A percentile compares a stretch with the other conserved stretches of the same genome.
Evolutionary conservation across 352 stramenopile genomes (phyloP).

Genomic region (Thalassiosira exigua): DNA sequence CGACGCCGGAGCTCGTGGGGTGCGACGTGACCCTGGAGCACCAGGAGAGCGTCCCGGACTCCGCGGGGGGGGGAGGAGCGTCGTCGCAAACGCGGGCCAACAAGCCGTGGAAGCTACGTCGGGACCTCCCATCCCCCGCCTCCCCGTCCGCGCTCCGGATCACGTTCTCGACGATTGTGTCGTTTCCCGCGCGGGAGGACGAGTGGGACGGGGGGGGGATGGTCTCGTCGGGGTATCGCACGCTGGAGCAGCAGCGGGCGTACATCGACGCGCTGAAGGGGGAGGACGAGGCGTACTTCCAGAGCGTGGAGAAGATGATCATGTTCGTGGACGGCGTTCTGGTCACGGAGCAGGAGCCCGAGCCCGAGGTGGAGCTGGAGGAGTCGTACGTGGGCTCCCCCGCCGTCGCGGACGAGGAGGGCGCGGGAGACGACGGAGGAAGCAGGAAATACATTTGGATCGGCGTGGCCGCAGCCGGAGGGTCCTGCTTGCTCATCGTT

Average conservation of each 20-base stretch:
- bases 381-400: too few species aligned
- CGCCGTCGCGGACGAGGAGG: neutral
- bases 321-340: conserved; percentile 9
- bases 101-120: too few species aligned
- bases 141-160: conserved; percentile 8
- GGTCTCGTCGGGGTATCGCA: conserved; percentile 16
- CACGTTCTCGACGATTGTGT: conserved; percentile 8
- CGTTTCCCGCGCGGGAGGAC: conserved; percentile 1
- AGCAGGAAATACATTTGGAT: neutral
- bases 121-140: too few species aligned
- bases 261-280: conserved; percentile 16
- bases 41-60: too few species aligned
- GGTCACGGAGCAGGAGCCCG: conserved; percentile 5
- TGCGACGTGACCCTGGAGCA: too few species aligned
- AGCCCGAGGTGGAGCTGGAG: neutral
- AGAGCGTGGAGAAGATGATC: conserved; percentile 10
- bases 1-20: too few species aligned
- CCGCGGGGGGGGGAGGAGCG: too few species aligned
- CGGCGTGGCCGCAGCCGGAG: neutral
- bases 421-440: conserved; percentile 6
- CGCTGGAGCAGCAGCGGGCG: neutral
- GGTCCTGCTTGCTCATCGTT: neutral
- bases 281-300: conserved; percentile 2
- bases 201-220: conserved; percentile 19
- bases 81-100: too few species aligned